Conservation (phyloP, 345 rosid species). For the Syzygium grande region DNA sequence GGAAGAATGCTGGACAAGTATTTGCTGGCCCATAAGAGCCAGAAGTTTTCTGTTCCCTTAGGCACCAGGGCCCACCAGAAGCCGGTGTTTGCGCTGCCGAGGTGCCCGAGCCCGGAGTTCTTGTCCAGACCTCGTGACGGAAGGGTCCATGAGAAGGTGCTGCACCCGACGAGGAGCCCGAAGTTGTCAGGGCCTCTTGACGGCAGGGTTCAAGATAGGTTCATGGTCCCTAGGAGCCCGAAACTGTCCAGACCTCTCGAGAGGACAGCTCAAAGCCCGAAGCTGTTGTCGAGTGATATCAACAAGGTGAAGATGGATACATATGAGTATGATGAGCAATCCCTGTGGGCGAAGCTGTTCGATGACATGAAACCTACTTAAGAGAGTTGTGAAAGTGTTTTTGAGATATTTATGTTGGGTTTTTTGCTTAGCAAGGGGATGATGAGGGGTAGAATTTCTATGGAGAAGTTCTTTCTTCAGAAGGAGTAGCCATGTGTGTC, state of each 20-base stretch:
- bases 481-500: background rate
- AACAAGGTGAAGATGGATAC: constrained; percentile 7
- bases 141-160: constrained; percentile 24
- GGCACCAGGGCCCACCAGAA: constrained; percentile 21
- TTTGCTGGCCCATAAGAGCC: constrained; percentile 4
- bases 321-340: constrained; percentile 26
- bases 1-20: constrained; percentile 23
- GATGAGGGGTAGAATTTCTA: background rate
- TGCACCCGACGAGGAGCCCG: constrained; percentile 24
- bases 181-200: constrained; percentile 37
- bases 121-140: constrained; percentile 31
- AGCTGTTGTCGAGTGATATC: background rate
- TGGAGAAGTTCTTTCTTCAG: background rate
- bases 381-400: background rate
- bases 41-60: constrained; percentile 37
- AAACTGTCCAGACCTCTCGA: background rate
- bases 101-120: constrained; percentile 29
- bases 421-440: background rate
- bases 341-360: constrained; percentile 58
- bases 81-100: background rate
- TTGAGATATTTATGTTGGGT: background rate
- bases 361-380: constrained; percentile 79
- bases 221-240: constrained; percentile 7
- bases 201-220: background rate
- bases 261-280: background rate